Evolutionary conservation across 345 rosid genomes (phyloP), one percentile per base, ranked within the genome.

Genomic region (Firmiana major): DNA sequence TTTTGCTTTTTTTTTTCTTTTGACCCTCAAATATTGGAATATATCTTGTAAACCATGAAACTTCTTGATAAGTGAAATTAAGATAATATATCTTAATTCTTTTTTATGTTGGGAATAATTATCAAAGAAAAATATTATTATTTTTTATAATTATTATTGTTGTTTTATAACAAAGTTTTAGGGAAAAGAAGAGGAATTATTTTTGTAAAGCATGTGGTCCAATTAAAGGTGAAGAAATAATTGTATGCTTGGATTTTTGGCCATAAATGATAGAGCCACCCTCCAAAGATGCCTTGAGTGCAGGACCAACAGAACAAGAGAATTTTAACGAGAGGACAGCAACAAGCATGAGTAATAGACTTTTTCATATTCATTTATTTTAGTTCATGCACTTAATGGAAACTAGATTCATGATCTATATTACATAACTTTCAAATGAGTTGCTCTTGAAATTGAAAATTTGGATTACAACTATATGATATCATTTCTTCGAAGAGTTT

Each of bases 191-290:
- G 22, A 62, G 36, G 19, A 13, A 2, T 43, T 67, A 5, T 49
- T 45, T 68, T 11, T 43, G 0, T 43, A 43, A 6, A 22, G 28
- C 28, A 58, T 38, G 73, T 66, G 79, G 78, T 49, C 71, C 70
- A 72, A 63, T 12, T 36, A 6, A 21, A 8, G 4, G 36, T 21
- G 12, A 11, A 9, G 1, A 42, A 21, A 71, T 69, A 3, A 76
- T 62, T 54, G n/a, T 19, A 2, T 2, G 1, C 11, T 57, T 75
- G 85, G 76, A 49, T 34, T 31, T 36, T 80, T 43, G 58, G 66
- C 58, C 67, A 75, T 79, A 26, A 82, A 75, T 83, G 79, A 63
- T 72, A 6, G 7, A 80, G 36, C 49, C 53, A 66, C 36, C 17
- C 17, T 54, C 13, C 64, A 12, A 55, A 11, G 48, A 64, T 16